A percentile compares a stretch with the other conserved stretches of the same genome.
These are phyloP conservation scores for Entonaema liquescens DNA, from an alignment of 495 filamentous ascomycete genomes.

Conservation along the genomic window DNA sequence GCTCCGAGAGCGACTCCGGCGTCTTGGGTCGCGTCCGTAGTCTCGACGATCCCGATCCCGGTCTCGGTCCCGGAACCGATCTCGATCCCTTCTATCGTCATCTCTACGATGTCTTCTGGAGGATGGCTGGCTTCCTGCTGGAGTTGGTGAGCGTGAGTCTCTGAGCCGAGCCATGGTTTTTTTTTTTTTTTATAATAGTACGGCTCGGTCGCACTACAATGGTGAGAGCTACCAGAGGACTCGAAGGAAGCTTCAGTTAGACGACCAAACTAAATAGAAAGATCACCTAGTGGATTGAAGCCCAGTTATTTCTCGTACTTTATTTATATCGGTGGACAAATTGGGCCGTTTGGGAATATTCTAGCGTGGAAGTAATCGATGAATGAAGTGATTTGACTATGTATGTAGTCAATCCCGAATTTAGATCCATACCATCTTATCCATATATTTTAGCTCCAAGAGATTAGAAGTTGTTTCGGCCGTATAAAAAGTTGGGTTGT, in stretches of 20 bases:
- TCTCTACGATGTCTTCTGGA: slow-evolving; percentile 77
- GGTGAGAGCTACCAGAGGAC: slow-evolving; percentile 51
- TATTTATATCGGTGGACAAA: background rate
- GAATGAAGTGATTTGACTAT: slow-evolving; percentile 1
- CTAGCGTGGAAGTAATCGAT: background rate
- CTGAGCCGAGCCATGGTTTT: slow-evolving; percentile 86
- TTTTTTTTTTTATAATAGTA: slow-evolving; percentile 57
- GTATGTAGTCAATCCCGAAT: background rate
- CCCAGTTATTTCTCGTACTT: background rate
- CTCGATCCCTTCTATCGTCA: slow-evolving; percentile 75
- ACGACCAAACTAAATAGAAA: slow-evolving; percentile 38
- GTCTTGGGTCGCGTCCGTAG: slow-evolving; percentile 64
- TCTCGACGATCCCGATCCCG: slow-evolving; percentile 66
- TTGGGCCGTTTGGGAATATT: background rate
- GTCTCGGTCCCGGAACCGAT: slow-evolving; percentile 64
- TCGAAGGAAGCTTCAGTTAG: slow-evolving; percentile 42
- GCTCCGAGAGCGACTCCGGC: slow-evolving; percentile 74
- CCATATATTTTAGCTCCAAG: background rate
- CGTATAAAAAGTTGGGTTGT: background rate
- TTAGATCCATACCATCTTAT: background rate
- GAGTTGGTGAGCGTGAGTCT: slow-evolving; percentile 95
- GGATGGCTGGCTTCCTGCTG: slow-evolving; percentile 87
- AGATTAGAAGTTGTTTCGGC: background rate
- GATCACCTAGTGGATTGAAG: slow-evolving; percentile 31
- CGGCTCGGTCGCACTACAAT: slow-evolving; percentile 48